Evolutionary conservation across 2,329 filamentous ascomycete genomes (phyloP).

Genomic region (Neofusicoccum laricinum): DNA sequence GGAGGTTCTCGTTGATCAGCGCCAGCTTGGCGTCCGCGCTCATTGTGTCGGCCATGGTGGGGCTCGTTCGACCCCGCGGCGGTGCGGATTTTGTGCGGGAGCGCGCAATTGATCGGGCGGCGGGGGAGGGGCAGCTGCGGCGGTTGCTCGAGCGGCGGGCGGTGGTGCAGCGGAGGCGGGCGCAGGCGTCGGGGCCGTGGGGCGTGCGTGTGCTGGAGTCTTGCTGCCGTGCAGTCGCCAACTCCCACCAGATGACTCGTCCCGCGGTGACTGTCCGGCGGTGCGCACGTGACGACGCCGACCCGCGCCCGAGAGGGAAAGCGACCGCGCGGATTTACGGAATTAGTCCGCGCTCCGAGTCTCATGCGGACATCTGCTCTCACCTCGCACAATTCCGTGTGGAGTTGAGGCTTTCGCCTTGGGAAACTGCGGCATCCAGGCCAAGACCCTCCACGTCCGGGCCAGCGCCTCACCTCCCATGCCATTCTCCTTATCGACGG

Average conservation of each 20-base stretch:
- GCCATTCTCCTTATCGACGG: too few species aligned
- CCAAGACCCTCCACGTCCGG: too few species aligned
- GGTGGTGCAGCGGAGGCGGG: neutral
- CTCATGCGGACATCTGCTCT: too few species aligned
- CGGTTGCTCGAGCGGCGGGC: neutral
- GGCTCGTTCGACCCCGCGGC: constrained; percentile 9
- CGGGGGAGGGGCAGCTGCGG: neutral
- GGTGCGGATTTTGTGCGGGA: neutral
- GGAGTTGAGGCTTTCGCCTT: neutral
- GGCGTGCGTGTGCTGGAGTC: neutral
- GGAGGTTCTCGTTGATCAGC: constrained; percentile 76
- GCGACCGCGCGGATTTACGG: neutral
- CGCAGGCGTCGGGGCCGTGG: neutral
- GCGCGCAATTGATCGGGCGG: neutral
- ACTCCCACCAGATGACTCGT: neutral
- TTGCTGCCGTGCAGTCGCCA: neutral
- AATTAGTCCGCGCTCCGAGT: neutral
- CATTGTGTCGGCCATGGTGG: constrained; percentile 15
- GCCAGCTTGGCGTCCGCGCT: constrained; percentile 59
- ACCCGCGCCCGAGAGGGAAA: neutral
- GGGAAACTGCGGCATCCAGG: too few species aligned
- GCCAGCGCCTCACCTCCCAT: too few species aligned
- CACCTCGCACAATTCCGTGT: neutral
- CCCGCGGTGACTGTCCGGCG: neutral
- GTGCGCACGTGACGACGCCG: neutral